Evolutionary conservation across 148 eudicot species (phyloP), one percentile per base, ranked within the genome.

Genomic region (Silene uniflora): DNA sequence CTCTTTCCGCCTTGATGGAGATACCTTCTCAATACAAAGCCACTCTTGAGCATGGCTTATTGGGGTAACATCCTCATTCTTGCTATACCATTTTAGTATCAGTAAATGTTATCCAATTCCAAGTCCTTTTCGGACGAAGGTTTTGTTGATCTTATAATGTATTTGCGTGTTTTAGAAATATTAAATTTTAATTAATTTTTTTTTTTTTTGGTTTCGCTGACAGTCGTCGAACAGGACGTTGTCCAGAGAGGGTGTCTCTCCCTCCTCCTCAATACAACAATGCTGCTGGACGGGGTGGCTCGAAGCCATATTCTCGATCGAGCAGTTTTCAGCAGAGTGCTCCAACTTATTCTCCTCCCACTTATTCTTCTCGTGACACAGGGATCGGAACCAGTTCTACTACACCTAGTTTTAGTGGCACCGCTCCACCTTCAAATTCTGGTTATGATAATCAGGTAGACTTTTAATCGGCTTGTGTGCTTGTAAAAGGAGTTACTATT

Each of bases 11-110:
- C 67, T 79, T 96, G 81, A 96, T 96, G 99, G 98, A 92, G 80
- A 88, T 96, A 79, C 99, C 99, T 71, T 79, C 97, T 75, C 99
- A 96, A 77, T 96, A 92, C 69, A 91, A 92, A 80, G 99, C 99
- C 77, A 96, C 98, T 8, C 83, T 92, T 73, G 99, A 96, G 87
- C 97, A 87, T 71, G 83, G 83, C 78, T 74, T 96, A 73, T 84
- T 96, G 82, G 98, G 99, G 99, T 96, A 88, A 84, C 19, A 46
- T 63, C 2, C 27, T 7, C 10, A 55, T 60, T 78, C 16, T 66
- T n/a, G 56, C 17, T 29, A 21, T 49, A 58, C 46, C 42, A 44
- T 23, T 24, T 13, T 39, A 39, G 9, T 39, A 39, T 0, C 44
- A 39, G 44, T 39, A 6, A 35, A 12, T 17, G 5, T 65, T 65